phyloP scores from a whole-genome alignment of 305 asterid species.

The Fraxinus paxiana region DNA sequence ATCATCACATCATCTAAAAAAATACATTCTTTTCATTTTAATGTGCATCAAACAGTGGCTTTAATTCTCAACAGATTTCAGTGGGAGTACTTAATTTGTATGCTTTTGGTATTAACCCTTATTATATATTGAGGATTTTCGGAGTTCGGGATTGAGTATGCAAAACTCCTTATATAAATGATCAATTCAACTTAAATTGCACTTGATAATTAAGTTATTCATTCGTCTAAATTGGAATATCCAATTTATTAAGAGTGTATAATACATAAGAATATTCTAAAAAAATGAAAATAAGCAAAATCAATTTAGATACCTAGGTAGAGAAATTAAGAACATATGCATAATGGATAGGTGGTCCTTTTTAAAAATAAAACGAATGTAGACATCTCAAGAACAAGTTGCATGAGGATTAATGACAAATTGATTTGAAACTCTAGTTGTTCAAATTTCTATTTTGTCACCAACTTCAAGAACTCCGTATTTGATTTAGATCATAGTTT shows the following conservation, averaged over 20 bases:
- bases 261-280: background rate
- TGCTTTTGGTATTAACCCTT: background rate
- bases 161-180: background rate
- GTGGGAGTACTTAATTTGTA: background rate
- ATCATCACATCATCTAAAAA: no score
- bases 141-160: background rate
- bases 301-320: background rate
- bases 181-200: background rate
- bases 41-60: no score
- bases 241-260: background rate
- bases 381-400: background rate
- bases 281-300: no score
- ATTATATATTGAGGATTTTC: background rate
- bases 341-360: background rate
- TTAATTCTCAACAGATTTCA: no score
- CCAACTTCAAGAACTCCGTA: background rate
- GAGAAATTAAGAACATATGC: background rate
- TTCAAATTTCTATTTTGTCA: background rate
- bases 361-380: background rate
- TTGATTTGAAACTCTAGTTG: background rate
- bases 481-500: constrained; percentile 32
- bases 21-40: no score
- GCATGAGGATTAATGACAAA: background rate
- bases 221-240: background rate
- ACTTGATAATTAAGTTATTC: background rate